phyloP scores from a whole-genome alignment of 257 asterid species.

The Pogostemon cablin region DNA sequence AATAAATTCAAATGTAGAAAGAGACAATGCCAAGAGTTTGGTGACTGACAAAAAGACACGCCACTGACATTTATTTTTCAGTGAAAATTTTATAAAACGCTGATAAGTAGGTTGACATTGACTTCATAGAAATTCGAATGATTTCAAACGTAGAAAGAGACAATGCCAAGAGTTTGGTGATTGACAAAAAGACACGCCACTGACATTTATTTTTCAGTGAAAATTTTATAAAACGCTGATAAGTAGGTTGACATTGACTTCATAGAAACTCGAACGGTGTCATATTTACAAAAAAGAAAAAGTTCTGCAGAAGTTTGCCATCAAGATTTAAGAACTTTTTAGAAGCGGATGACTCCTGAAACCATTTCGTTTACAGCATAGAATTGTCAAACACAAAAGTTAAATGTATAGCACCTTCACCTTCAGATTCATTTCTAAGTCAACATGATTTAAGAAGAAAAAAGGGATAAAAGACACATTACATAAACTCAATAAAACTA shows the following conservation, averaged over 20 bases:
- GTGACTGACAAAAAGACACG: no score
- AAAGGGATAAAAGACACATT: neutral
- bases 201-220: no score
- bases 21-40: neutral
- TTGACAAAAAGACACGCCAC: no score
- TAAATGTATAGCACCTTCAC: neutral
- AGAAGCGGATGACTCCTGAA: neutral
- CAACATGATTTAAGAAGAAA: neutral
- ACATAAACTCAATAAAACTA: neutral
- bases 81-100: neutral
- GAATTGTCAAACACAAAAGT: no score
- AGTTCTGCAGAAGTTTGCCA: slow-evolving; percentile 10
- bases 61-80: no score
- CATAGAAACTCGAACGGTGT: neutral
- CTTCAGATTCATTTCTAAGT: neutral
- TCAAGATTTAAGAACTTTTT: neutral
- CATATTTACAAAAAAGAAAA: slow-evolving; percentile 5
- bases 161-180: no score
- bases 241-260: neutral
- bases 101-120: neutral
- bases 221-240: neutral
- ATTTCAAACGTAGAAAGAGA: neutral
- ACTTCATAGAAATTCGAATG: neutral
- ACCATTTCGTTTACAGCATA: neutral
- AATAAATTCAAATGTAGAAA: neutral